Percentiles rank a stretch among this genome's conserved stretches.
Evolutionary conservation across 2,329 filamentous ascomycete species (phyloP).

Genomic region (Colletotrichum sp.): DNA sequence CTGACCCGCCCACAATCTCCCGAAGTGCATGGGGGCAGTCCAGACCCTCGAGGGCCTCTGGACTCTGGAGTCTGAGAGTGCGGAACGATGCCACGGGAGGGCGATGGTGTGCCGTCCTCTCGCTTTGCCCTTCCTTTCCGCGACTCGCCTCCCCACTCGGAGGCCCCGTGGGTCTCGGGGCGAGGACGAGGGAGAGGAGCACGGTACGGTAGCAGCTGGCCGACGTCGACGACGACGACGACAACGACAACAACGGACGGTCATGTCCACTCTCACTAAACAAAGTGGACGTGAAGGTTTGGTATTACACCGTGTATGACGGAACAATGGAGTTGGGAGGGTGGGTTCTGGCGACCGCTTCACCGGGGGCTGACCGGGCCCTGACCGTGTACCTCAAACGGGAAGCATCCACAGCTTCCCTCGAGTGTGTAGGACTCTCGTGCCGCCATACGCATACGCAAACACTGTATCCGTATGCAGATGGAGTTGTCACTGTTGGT

Average conservation of each 20-base stretch:
- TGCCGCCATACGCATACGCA: background rate
- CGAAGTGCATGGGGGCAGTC: background rate
- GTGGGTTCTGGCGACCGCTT: background rate
- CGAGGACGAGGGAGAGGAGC: background rate
- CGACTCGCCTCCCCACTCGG: conserved; percentile 6
- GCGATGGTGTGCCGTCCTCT: background rate
- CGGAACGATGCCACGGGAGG: background rate
- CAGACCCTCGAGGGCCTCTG: background rate
- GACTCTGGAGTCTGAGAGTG: background rate
- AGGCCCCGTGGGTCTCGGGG: background rate
- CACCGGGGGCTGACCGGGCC: conserved; percentile 16
- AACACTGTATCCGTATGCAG: background rate
- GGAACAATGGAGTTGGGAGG: background rate
- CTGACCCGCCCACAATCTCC: conserved; percentile 17
- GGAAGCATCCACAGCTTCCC: background rate
- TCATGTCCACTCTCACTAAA: background rate
- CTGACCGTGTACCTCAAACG: conserved; percentile 20
- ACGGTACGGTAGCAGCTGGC: background rate
- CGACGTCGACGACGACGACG: background rate
- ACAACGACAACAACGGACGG: background rate
- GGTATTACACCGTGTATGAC: background rate
- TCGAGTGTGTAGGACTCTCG: background rate
- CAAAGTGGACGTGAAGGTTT: background rate
- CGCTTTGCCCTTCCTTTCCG: background rate
- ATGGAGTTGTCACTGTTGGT: background rate